phyloP scores from a whole-genome alignment of 2,329 filamentous ascomycete species.

The Sporothrix humicola region DNA sequence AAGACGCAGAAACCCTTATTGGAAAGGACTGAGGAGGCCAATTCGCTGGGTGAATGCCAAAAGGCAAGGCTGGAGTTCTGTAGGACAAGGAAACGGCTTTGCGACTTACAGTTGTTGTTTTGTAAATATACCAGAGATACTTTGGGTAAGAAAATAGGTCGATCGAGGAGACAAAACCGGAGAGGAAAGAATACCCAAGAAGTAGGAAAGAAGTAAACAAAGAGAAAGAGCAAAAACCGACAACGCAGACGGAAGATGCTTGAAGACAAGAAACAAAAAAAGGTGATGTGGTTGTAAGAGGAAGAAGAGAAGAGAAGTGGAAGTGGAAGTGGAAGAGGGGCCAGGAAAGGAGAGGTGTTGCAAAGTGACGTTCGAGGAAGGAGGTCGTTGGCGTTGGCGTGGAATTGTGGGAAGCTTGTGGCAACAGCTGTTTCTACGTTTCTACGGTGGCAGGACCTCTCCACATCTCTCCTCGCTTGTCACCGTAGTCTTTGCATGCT shows the following conservation, averaged over 20 bases:
- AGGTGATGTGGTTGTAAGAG: not conserved
- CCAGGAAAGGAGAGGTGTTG: conserved; percentile 23
- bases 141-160: not conserved
- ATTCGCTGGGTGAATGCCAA: not conserved
- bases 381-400: conserved; percentile 11
- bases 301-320: not conserved
- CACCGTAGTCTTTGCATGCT: not conserved
- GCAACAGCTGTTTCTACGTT: conserved; percentile 20
- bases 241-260: conserved; percentile 14
- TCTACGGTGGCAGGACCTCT: conserved; percentile 8
- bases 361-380: conserved; percentile 24
- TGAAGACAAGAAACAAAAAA: conserved; percentile 3
- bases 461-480: not conserved
- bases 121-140: not conserved
- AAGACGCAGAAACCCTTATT: not conserved
- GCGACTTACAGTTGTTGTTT: conserved; percentile 23
- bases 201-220: not conserved
- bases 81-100: not conserved
- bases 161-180: not conserved
- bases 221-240: not conserved
- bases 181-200: not conserved
- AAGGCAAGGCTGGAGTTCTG: not conserved
- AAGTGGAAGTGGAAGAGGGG: conserved; percentile 17
- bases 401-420: conserved; percentile 28
- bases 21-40: not conserved